phyloP scores from a whole-genome alignment of 495 filamentous ascomycete genomes.

The Aspergillus kassunensis region DNA sequence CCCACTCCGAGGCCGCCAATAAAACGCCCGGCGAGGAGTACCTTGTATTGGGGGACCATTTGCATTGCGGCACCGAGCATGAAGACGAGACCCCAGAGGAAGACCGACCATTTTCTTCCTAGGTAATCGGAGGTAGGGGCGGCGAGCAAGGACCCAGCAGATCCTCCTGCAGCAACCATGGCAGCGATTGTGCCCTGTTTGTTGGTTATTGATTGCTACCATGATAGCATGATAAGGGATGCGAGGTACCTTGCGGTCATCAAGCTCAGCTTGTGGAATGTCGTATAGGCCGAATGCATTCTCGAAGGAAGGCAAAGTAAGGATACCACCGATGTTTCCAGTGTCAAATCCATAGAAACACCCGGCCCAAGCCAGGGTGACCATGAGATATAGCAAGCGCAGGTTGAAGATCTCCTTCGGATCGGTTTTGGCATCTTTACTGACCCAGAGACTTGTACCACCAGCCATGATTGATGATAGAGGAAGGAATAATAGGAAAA shows the following conservation, averaged over 20 bases:
- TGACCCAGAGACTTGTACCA: slow-evolving; percentile 25
- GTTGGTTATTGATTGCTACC: too few relatives aligned
- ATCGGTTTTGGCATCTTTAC: slow-evolving; percentile 22
- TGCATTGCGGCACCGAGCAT: slow-evolving; percentile 56
- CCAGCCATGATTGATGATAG: slow-evolving; percentile 16
- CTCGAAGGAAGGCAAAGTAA: slow-evolving; percentile 56
- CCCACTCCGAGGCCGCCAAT: slow-evolving; percentile 22
- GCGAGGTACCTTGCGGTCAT: slow-evolving; percentile 18
- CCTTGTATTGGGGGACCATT: slow-evolving; percentile 46
- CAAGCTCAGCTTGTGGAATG: slow-evolving; percentile 14
- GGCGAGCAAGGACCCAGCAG: slow-evolving; percentile 53
- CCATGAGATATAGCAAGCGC: slow-evolving; percentile 20
- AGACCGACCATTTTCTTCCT: slow-evolving; percentile 50
- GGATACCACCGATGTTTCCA: slow-evolving; percentile 61
- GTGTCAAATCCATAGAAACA: slow-evolving; percentile 57
- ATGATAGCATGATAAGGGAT: slow-evolving; percentile 40
- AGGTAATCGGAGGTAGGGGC: slow-evolving; percentile 51
- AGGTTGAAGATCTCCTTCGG: slow-evolving; percentile 27
- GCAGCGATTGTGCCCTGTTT: slow-evolving; percentile 58
- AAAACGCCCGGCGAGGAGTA: slow-evolving; percentile 23
- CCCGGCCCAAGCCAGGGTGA: slow-evolving; percentile 24
- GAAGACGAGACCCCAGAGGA: slow-evolving; percentile 49
- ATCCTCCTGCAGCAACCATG: slow-evolving; percentile 56
- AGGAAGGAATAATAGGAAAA: neutral
- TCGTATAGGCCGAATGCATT: slow-evolving; percentile 27